Evolutionary conservation across 192 early-diverging fungal genomes (phyloP), one percentile per base, ranked within the genome.

Genomic region (Obelidium mucronatum): DNA sequence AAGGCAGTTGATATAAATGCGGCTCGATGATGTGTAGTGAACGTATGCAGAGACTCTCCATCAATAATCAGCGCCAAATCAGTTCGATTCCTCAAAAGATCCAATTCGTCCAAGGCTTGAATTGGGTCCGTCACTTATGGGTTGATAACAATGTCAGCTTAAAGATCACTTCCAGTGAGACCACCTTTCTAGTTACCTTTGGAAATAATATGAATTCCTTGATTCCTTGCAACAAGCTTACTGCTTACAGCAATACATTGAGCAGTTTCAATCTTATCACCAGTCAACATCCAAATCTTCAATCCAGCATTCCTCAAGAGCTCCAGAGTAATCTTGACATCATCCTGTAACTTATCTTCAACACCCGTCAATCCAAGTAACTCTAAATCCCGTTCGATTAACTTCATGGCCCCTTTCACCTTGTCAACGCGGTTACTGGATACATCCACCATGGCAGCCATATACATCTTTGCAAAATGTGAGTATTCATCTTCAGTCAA

Each of bases 261-360:
- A 31, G 97, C 97, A 22, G 97, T 98, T 79, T 98, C 97, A 58
- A 96, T 94, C 78, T 98, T 98, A 83, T 98, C 97, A 58, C 97
- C 95, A 0, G 97, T 98, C 53, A 98, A 87, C 97, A 98, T 98
- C 97, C 97, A 98, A 30, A 98, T 93, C 73, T 90, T 93, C 48
- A 97, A 68, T 11, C 96, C 95, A 22, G 97, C 95, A 78, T 97
- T 95, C 65, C 94, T 84, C 79, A 98, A 76, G 15, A 93, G 78
- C 84, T 97, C 96, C 11, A 98, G 81, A 24, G 95, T 98, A 4
- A 86, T 82, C 70, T 93, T 93, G 60, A 98, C 95, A 48, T 93
- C 92, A 77, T 97, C 95, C 77, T 98, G 97, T 67, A 98, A 82
- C 76, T 95, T 95, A 76, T 98, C 97, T 78, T 98, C 97, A 44